Evolutionary conservation across 2,329 filamentous ascomycete species (phyloP), one percentile per base, ranked within the genome.

Genomic region (Hypomyces perniciosus): DNA sequence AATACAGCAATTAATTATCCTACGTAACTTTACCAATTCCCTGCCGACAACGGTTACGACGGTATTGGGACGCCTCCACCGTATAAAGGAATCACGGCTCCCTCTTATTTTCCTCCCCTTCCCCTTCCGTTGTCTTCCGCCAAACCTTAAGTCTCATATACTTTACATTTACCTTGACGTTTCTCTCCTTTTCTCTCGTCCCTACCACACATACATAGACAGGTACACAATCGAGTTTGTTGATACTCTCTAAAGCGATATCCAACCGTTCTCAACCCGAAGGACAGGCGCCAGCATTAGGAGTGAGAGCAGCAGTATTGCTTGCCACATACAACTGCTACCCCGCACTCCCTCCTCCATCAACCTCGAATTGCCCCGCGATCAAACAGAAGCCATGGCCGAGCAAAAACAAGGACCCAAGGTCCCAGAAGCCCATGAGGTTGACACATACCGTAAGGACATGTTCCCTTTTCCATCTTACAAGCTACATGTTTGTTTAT

Each of bases 361-460:
- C 51, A 42, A 37, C 20, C 42, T 37, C 7, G 28, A 10, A 12
- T 44, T 44, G 41, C 41, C 41, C 41, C 41, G 41, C 41, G 41
- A 44, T 10, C 10, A 27, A 3, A 41, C 54, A 58, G 52, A 61
- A 62, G 58, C 55, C 54, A 80, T 80, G 77, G 72, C 72, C 62
- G 70, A 63, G 56, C 58, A 68, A 56, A 60, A 59, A 48, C 62
- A 78, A 74, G 67, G 64, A 61, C 59, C 79, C 78, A 44, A 84
- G 62, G 86, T 90, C 62, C 76, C 78, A 55, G 87, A 90, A 76
- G 85, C 86, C 63, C 86, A 90, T 69, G 72, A 84, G 65, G 85
- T 90, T 60, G 84, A 88, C 69, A 90, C 86, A 20, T 89, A 75
- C 64, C 80, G 81, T 85, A 71, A 77, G 81, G 48, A 49, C 51